A percentile compares a stretch with the other conserved stretches of the same genome.
These are phyloP conservation scores for Castanopsis chinensis DNA, from an alignment of 306 rosid genomes.

Conservation along the genomic window DNA sequence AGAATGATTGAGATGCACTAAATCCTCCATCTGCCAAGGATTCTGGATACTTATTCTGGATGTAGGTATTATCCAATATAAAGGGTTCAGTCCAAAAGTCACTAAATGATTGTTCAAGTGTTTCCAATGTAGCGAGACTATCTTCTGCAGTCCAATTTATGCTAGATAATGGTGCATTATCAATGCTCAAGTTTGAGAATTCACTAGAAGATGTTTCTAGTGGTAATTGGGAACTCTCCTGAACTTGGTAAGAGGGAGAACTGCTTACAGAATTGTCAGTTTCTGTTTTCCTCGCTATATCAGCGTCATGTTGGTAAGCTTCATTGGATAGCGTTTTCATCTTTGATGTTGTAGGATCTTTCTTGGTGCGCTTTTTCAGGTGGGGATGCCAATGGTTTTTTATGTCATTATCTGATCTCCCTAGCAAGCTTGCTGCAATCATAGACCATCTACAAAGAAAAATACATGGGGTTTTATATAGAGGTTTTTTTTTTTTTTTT, in stretches of 20 bases:
- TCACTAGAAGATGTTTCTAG: slow-evolving; percentile 17
- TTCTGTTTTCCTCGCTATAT: too few species aligned
- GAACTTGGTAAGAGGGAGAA: neutral
- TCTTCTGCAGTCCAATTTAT: slow-evolving; percentile 1
- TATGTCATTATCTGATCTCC: slow-evolving; percentile 73
- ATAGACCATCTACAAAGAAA: slow-evolving; percentile 50
- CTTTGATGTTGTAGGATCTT: neutral
- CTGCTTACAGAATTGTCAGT: too few species aligned
- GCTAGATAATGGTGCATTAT: neutral
- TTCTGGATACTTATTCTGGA: too few species aligned
- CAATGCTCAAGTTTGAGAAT: slow-evolving; percentile 17
- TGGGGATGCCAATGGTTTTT: slow-evolving; percentile 70
- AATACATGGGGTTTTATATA: neutral
- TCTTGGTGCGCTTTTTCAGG: slow-evolving; percentile 36
- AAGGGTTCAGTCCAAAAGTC: too few species aligned
- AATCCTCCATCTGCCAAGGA: too few species aligned
- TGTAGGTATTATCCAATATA: too few species aligned
- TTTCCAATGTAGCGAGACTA: neutral
- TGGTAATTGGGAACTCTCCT: slow-evolving; percentile 37
- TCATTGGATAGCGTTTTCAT: neutral
- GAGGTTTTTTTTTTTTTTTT: neutral
- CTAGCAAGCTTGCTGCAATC: slow-evolving; percentile 53
- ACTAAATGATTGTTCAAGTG: too few species aligned
- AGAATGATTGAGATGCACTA: too few species aligned
- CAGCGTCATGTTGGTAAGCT: neutral